Conservation (phyloP, 73 alveolate genomes). For the Paraurostyla sp. region DNA sequence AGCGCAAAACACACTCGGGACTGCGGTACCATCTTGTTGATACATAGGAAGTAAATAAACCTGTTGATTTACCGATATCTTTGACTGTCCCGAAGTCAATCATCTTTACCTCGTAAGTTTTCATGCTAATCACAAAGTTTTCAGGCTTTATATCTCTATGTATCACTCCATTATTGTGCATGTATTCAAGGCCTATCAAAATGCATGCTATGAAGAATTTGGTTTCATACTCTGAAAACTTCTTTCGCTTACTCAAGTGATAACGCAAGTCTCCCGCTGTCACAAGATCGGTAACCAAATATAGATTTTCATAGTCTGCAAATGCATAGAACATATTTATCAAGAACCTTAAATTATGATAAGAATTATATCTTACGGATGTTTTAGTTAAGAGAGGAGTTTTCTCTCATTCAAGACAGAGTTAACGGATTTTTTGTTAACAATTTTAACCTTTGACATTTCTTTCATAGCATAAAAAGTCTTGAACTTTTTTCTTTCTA, state of each 20-base stretch:
- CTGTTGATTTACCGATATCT: slow-evolving; percentile 54
- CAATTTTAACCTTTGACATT: slow-evolving; percentile 82
- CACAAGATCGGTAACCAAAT: slow-evolving; percentile 92
- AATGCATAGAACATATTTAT: slow-evolving; percentile 95
- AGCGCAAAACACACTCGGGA: slow-evolving; percentile 84
- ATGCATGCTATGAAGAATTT: slow-evolving; percentile 78
- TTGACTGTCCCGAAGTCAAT: slow-evolving; percentile 88
- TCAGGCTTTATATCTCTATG: slow-evolving; percentile 95
- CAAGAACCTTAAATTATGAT: no score
- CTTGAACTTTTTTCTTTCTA: slow-evolving; percentile 76
- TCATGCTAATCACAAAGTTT: slow-evolving; percentile 69
- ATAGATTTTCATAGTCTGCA: slow-evolving; percentile 90
- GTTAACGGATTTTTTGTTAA: slow-evolving; percentile 77
- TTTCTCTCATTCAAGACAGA: slow-evolving; percentile 84
- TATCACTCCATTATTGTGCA: slow-evolving; percentile 82
- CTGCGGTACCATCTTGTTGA: slow-evolving; percentile 94
- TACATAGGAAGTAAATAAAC: slow-evolving; percentile 84
- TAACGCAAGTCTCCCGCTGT: slow-evolving; percentile 90
- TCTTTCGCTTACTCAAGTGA: slow-evolving; percentile 70
- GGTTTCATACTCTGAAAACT: slow-evolving; percentile 75
- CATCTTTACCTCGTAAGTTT: slow-evolving; percentile 72
- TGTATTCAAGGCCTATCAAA: slow-evolving; percentile 78
- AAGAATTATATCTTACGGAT: no score
- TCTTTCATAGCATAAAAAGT: slow-evolving; percentile 83
- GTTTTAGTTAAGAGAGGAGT: slow-evolving; percentile 74